Conservation (phyloP, 768 basidiomycete species). For the Russula vinacea region DNA sequence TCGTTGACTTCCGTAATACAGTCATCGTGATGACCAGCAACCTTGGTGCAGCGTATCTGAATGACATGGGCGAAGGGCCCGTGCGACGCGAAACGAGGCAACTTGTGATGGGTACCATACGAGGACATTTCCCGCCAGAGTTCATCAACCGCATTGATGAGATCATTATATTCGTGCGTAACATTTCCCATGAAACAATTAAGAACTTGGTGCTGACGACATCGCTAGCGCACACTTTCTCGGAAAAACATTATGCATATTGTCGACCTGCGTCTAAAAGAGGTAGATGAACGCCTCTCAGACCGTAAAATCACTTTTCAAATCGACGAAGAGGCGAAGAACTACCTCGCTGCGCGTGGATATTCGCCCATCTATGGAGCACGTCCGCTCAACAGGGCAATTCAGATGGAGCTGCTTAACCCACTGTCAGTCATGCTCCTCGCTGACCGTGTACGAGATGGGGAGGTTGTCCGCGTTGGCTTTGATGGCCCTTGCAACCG, state of each 20-base stretch:
- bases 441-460: conserved; percentile 76
- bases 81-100: conserved; percentile 57
- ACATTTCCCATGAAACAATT: neutral
- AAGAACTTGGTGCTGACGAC: conserved; percentile 36
- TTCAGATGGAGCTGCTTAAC: conserved; percentile 90
- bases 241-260: conserved; percentile 74
- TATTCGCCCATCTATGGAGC: conserved; percentile 87
- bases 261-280: conserved; percentile 82
- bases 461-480: conserved; percentile 68
- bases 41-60: conserved; percentile 72
- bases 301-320: conserved; percentile 78
- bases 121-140: conserved; percentile 86
- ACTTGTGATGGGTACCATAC: conserved; percentile 77
- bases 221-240: conserved; percentile 69
- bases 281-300: conserved; percentile 77
- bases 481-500: conserved; percentile 84
- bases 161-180: conserved; percentile 65
- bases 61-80: conserved; percentile 70
- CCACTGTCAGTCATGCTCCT: conserved; percentile 84
- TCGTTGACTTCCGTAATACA: conserved; percentile 85
- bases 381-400: conserved; percentile 85
- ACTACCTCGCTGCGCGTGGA: conserved; percentile 69
- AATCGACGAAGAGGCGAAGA: conserved; percentile 71
- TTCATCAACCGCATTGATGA: conserved; percentile 90
- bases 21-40: conserved; percentile 96